phyloP scores from a whole-genome alignment of 2,329 filamentous ascomycete genomes.

The Trichophyton mentagrophytes region DNA sequence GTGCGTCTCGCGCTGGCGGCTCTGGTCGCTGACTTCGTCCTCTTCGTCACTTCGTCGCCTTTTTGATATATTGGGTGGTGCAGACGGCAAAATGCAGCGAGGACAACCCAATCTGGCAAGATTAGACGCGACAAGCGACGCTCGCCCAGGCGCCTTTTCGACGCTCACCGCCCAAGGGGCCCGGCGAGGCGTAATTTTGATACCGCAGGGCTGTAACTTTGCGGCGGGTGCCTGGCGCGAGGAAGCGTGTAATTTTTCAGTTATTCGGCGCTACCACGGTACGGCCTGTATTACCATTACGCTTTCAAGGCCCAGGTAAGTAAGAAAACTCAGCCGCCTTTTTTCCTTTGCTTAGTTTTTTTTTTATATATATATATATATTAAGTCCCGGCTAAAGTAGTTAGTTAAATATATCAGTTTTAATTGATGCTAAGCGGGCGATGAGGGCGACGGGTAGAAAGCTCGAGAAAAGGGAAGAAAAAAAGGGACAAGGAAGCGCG shows the following conservation, averaged over 20 bases:
- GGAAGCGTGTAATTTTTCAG: neutral
- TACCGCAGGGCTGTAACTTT: neutral
- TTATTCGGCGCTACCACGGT: neutral
- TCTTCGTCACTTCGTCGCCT: neutral
- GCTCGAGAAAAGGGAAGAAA: neutral
- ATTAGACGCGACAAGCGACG: conserved; percentile 14
- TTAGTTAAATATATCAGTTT: too few relatives aligned
- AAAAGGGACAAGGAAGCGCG: neutral
- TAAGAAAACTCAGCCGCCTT: neutral
- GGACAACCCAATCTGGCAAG: conserved; percentile 10
- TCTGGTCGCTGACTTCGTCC: neutral
- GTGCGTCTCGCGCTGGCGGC: conserved; percentile 1
- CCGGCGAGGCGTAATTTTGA: neutral
- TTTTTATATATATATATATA: neutral
- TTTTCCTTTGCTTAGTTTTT: neutral
- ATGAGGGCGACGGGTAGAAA: neutral
- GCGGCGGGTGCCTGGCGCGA: neutral
- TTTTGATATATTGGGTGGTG: conserved; percentile 9
- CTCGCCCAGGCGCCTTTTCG: conserved; percentile 3
- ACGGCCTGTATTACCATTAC: neutral
- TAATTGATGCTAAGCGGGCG: neutral
- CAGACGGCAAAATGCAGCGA: conserved; percentile 13
- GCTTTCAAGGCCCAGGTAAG: neutral
- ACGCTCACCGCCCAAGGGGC: conserved; percentile 7
- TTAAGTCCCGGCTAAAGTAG: neutral